These are phyloP conservation scores for Urochloa ruziziensis DNA, from an alignment of 176 grass and related monocot genomes.

Conservation along the genomic window DNA sequence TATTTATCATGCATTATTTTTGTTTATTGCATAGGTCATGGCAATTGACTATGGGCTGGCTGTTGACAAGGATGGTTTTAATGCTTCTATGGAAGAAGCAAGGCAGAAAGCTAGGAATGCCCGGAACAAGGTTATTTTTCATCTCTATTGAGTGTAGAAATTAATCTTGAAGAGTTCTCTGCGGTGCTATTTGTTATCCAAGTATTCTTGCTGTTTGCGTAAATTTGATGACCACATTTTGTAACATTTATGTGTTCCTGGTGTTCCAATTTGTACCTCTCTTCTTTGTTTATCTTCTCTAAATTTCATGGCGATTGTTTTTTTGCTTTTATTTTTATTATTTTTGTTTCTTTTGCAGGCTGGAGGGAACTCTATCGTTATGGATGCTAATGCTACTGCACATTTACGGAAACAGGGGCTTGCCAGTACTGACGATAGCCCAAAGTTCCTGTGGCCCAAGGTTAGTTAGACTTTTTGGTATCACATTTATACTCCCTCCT, in stretches of 20 bases:
- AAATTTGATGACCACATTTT: no score
- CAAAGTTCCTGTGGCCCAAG: constrained; percentile 74
- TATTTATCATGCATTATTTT: constrained; percentile 14
- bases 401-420: constrained; percentile 57
- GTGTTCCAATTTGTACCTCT: neutral
- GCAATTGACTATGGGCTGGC: constrained; percentile 66
- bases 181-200: no score
- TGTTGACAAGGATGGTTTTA: constrained; percentile 85
- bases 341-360: constrained; percentile 43
- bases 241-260: no score
- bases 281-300: neutral
- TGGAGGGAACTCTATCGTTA: constrained; percentile 59
- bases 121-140: constrained; percentile 58
- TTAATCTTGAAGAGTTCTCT: neutral
- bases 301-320: neutral
- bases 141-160: neutral
- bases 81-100: constrained; percentile 81
- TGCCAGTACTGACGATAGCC: constrained; percentile 75
- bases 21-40: constrained; percentile 62
- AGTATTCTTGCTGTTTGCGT: no score
- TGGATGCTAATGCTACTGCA: constrained; percentile 89
- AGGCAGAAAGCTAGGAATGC: constrained; percentile 91
- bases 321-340: neutral
- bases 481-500: no score
- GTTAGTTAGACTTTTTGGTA: no score